Evolutionary conservation across 257 asterid species (phyloP).

Genomic region (Orobanche coerulescens): DNA sequence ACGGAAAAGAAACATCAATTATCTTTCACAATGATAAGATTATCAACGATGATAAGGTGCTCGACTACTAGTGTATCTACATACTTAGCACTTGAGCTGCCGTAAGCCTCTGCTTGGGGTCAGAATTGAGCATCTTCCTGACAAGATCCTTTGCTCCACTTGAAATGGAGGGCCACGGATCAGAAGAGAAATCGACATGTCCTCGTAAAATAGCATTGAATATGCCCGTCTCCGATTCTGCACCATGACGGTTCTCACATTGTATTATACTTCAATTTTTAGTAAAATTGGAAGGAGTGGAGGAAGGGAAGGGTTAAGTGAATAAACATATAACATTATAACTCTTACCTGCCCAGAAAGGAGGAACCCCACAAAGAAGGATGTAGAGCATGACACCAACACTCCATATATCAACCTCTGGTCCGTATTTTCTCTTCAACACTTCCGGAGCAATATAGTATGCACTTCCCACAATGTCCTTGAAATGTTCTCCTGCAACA

Average conservation of each 20-base stretch:
- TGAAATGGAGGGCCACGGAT: constrained; percentile 96
- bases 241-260: background rate
- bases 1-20: background rate
- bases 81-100: constrained; percentile 82
- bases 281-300: background rate
- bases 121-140: constrained; percentile 65
- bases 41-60: too few relatives aligned
- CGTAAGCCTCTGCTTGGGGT: constrained; percentile 79
- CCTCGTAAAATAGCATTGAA: constrained; percentile 80
- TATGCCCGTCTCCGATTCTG: constrained; percentile 88
- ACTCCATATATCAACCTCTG: constrained; percentile 96
- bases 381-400: constrained; percentile 88
- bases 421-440: constrained; percentile 81
- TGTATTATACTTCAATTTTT: background rate
- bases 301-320: background rate
- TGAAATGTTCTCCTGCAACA: constrained; percentile 63
- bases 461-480: constrained; percentile 95
- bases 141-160: constrained; percentile 86
- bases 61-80: too few relatives aligned
- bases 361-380: constrained; percentile 90
- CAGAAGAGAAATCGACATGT: constrained; percentile 69
- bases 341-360: constrained; percentile 95
- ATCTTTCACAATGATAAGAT: background rate
- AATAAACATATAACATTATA: too few relatives aligned
- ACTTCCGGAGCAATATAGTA: constrained; percentile 97